Evolutionary conservation across 352 stramenopile genomes (phyloP), one percentile per base, ranked within the genome.

Genomic region (Aphanomyces astaci): DNA sequence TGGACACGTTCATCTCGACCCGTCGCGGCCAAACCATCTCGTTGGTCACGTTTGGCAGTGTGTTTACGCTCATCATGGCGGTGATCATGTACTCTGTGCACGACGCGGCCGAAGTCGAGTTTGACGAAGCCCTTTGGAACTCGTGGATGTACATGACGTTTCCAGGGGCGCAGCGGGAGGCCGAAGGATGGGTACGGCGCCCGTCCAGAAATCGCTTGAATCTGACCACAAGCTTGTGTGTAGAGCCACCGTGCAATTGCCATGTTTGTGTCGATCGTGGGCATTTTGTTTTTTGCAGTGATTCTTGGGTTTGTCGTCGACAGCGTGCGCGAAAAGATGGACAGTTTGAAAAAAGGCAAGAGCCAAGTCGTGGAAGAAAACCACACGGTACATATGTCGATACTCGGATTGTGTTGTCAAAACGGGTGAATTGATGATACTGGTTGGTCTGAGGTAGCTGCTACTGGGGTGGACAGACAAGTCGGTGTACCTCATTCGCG

Each of bases 241-340:
- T 28, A 87, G 79, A 76, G 75, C 2, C 9, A 87, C 19, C 81
- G 79, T 0, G 64, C 83, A 19, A 76, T 89, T 17, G 82, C 80
- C 22, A 76, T 86, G 7, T n/a, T 84, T 19, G 82, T 87, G 39
- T 87, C 65, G 19, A 69, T 94, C 9, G 40, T 85, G 25, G 83
- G 85, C 11, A 88, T 94, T 53, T 66, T 96, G 22, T 90, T 95
- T 66, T 94, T 95, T 63, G 89, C 86, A 19, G 82, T 96, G 17
- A 93, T 95, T 66, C 91, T 95, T 78, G 89, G 87, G 28, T 95
- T 96, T 39, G 84, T 96, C 4, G 86, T 92, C 13, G 88, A 96
- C 46, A 80, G 75, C 15, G 92, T 96, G 75, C 83, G 80, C 24
- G 86, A 84, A 7, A 90, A 92, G 63, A 90, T 96, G 72, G 86